Evolutionary conservation across 1,284 basidiomycete genomes (phyloP).

Genomic region (Gymnopus androsaceus): DNA sequence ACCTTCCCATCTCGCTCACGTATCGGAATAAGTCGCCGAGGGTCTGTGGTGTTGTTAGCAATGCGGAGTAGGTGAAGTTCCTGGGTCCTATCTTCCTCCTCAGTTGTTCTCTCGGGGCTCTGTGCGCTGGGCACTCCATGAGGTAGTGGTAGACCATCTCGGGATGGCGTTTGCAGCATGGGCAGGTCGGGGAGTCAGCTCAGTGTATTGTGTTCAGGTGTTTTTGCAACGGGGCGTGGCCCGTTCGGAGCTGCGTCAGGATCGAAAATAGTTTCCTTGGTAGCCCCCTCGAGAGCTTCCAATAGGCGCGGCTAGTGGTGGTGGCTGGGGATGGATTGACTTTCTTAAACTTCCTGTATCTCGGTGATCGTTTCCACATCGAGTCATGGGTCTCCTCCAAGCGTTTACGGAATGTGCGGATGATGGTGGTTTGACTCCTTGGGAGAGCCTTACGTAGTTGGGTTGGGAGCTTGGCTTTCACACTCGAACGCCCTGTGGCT

Average conservation of each 20-base stretch:
- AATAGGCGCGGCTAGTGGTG: neutral
- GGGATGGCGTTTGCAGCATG: neutral
- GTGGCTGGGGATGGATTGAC: too few species aligned
- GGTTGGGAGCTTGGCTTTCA: neutral
- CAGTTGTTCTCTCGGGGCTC: neutral
- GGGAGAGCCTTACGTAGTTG: neutral
- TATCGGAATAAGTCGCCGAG: too few species aligned
- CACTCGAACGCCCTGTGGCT: too few species aligned
- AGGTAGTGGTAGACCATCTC: neutral
- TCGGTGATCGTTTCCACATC: neutral
- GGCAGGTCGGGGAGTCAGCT: neutral
- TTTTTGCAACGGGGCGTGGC: neutral
- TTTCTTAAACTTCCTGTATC: neutral
- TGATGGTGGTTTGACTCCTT: neutral
- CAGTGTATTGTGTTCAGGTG: neutral
- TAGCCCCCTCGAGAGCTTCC: neutral
- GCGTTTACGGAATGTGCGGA: neutral
- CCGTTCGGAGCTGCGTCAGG: conserved; percentile 1
- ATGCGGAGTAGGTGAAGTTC: too few species aligned
- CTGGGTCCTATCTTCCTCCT: neutral
- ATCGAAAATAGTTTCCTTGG: neutral
- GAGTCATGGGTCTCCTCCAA: neutral
- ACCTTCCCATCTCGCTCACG: too few species aligned
- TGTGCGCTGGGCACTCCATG: neutral
- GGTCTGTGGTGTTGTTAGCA: too few species aligned